Evolutionary conservation across 305 asterid genomes (phyloP).

Genomic region (Euphrasia arctica): DNA sequence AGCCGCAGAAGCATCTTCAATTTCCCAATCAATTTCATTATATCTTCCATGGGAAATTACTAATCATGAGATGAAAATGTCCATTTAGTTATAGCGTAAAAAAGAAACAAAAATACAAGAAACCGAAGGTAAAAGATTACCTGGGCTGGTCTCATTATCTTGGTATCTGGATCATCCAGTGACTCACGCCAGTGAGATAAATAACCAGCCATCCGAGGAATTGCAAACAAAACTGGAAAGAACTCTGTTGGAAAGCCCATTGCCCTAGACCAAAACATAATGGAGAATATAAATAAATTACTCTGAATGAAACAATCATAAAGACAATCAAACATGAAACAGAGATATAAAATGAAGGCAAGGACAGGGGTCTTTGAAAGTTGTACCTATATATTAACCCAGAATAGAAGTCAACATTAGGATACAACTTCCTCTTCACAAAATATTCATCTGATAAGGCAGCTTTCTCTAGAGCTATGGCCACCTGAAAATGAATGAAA

Average conservation of each 20-base stretch:
- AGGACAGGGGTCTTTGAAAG: background rate
- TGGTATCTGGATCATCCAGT: constrained; percentile 90
- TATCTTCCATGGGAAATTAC: no score
- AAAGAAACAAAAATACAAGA: background rate
- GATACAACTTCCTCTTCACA: constrained; percentile 94
- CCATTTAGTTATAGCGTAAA: no score
- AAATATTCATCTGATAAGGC: constrained; percentile 94
- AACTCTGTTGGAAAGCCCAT: constrained; percentile 98
- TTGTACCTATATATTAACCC: constrained; percentile 88
- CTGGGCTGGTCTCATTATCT: constrained; percentile 99
- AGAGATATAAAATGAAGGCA: background rate
- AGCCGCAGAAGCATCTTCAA: background rate
- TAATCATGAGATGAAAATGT: no score
- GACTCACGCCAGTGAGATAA: constrained; percentile 99
- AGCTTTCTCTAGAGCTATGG: constrained; percentile 95
- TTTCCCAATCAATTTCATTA: background rate
- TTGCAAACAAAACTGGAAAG: constrained; percentile 94
- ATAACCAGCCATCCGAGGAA: constrained; percentile 99
- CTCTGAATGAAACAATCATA: constrained; percentile 5
- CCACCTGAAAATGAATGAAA: constrained; percentile 59
- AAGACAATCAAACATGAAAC: background rate
- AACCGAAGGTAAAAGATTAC: constrained; percentile 31
- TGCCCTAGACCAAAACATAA: constrained; percentile 53
- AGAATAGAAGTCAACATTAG: constrained; percentile 97
- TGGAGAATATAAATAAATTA: constrained; percentile 6